Evolutionary conservation across 345 rosid genomes (phyloP).

Genomic region (Populus nigra): DNA sequence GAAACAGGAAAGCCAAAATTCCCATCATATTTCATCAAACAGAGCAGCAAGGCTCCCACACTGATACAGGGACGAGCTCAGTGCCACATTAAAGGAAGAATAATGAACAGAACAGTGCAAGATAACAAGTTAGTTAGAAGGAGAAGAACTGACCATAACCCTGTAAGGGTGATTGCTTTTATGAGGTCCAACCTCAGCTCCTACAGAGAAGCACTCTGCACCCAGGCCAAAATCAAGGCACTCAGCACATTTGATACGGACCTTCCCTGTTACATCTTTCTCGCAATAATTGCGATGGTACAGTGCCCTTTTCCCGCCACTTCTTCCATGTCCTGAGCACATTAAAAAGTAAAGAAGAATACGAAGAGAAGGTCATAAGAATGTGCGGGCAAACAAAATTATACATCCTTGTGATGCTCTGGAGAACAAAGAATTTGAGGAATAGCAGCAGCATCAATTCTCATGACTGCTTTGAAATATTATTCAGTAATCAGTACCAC

Average conservation of each 20-base stretch:
- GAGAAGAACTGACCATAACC: slow-evolving; percentile 73
- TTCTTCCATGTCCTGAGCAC: slow-evolving; percentile 57
- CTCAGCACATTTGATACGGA: slow-evolving; percentile 82
- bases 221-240: slow-evolving; percentile 98
- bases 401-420: neutral
- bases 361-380: neutral
- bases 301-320: slow-evolving; percentile 71
- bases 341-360: neutral
- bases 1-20: too few species aligned
- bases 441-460: neutral
- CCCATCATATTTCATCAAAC: too few species aligned
- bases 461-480: too few species aligned
- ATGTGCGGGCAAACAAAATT: slow-evolving; percentile 3
- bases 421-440: neutral
- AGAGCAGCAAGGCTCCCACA: too few species aligned
- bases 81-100: neutral
- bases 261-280: slow-evolving; percentile 84
- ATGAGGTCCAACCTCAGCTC: slow-evolving; percentile 89
- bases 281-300: slow-evolving; percentile 95
- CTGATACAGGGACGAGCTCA: too few species aligned
- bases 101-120: neutral
- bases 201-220: slow-evolving; percentile 87
- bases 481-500: too few species aligned
- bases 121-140: neutral
- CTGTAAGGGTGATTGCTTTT: slow-evolving; percentile 76